These are phyloP conservation scores for Isoetes taiwanensis DNA, from an alignment of 75 land plant species.

Conservation along the genomic window DNA sequence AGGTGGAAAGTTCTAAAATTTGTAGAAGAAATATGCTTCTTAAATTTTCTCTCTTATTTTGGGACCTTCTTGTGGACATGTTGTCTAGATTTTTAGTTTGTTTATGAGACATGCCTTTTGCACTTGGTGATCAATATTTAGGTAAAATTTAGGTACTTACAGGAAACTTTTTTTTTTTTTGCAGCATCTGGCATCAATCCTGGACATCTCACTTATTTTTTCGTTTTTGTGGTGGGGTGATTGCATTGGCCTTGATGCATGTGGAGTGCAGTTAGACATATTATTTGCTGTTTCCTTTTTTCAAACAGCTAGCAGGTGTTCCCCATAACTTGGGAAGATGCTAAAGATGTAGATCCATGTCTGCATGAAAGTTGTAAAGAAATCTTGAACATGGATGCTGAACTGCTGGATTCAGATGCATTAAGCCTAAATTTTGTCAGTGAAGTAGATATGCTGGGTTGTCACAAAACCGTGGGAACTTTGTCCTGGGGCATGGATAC, in stretches of 20 bases:
- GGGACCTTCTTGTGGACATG: too few relatives aligned
- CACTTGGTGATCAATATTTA: too few relatives aligned
- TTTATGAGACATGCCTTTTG: too few relatives aligned
- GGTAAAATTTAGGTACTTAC: too few relatives aligned
- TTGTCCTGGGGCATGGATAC: conserved; percentile 55
- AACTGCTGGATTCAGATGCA: conserved; percentile 56
- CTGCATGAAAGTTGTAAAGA: conserved; percentile 73
- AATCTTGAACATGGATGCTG: conserved; percentile 72
- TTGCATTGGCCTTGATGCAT: conserved; percentile 74
- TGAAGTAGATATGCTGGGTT: conserved; percentile 68
- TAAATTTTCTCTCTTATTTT: too few relatives aligned
- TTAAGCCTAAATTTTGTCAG: conserved; percentile 77
- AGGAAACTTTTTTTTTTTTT: conserved; percentile 6
- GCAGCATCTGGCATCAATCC: conserved; percentile 64
- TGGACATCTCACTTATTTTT: conserved; percentile 55
- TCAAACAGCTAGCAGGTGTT: conserved; percentile 48
- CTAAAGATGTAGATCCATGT: conserved; percentile 71
- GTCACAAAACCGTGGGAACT: conserved; percentile 51
- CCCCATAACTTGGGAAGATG: conserved; percentile 56
- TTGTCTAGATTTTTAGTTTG: too few relatives aligned
- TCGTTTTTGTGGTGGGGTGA: conserved; percentile 50
- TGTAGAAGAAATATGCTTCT: too few relatives aligned
- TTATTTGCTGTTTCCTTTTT: conserved; percentile 51
- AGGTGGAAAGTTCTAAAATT: too few relatives aligned
- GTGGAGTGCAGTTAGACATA: conserved; percentile 56